Percentiles rank a stretch among this genome's conserved stretches.
phyloP scores from a whole-genome alignment of 2,329 filamentous ascomycete genomes.

The Stachybotrys chlorohalonatus region DNA sequence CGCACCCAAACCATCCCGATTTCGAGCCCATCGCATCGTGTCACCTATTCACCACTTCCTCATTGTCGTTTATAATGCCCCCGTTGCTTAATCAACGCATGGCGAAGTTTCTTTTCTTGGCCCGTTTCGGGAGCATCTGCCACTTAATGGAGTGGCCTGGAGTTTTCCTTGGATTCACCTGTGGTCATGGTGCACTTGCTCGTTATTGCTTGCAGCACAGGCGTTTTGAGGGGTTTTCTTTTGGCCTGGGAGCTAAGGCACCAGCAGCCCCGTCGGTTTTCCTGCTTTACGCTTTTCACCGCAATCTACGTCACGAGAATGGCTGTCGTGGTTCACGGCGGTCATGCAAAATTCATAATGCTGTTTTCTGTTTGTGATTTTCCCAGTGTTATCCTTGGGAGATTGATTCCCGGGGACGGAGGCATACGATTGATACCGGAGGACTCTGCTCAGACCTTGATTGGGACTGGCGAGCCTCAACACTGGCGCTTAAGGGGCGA shows the following conservation, averaged over 20 bases:
- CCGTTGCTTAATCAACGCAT: neutral
- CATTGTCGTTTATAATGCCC: neutral
- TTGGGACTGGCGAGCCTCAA: neutral
- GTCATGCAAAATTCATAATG: neutral
- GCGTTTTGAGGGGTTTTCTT: neutral
- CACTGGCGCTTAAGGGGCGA: neutral
- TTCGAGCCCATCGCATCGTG: neutral
- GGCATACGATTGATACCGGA: neutral
- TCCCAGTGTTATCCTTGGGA: neutral
- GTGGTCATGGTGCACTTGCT: neutral
- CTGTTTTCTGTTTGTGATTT: neutral
- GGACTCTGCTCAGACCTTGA: neutral
- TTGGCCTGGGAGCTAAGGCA: neutral
- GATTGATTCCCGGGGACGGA: neutral
- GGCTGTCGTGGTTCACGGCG: too few relatives aligned
- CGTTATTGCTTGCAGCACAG: neutral
- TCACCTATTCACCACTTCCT: neutral
- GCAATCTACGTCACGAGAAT: neutral
- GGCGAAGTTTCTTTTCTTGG: neutral
- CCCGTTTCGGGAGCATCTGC: neutral
- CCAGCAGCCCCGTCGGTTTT: neutral
- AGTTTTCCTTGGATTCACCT: neutral
- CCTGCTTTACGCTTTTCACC: neutral
- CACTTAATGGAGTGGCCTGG: neutral
- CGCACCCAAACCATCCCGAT: neutral